phyloP scores from a whole-genome alignment of 768 basidiomycete species.

The Tricholoma matsutake region DNA sequence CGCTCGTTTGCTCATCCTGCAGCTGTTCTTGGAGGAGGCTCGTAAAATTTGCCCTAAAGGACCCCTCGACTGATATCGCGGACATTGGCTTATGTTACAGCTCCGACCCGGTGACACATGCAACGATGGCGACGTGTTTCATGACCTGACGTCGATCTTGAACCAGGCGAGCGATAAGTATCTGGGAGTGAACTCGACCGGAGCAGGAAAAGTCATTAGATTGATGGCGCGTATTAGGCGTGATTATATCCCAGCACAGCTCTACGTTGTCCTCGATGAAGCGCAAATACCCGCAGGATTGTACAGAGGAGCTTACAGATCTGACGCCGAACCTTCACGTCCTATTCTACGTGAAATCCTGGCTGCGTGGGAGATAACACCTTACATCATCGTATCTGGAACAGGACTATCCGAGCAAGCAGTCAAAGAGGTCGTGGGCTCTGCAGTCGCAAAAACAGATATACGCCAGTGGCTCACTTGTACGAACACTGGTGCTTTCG shows the following conservation, averaged over 20 bases:
- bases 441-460: neutral
- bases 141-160: neutral
- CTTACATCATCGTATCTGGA: neutral
- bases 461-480: neutral
- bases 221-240: neutral
- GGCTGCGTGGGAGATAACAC: neutral
- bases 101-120: neutral
- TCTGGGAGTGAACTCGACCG: neutral
- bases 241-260: neutral
- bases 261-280: conserved; percentile 1
- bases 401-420: neutral
- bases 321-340: neutral
- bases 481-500: neutral
- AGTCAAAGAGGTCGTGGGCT: neutral
- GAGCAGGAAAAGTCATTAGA: neutral
- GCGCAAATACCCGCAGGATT: neutral
- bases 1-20: neutral
- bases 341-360: neutral
- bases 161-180: neutral
- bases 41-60: neutral
- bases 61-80: neutral
- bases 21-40: neutral
- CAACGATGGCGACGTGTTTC: neutral
- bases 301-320: neutral
- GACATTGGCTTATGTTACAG: neutral